phyloP scores from a whole-genome alignment of 2,329 filamentous ascomycete genomes.

The Lojkania enalia region DNA sequence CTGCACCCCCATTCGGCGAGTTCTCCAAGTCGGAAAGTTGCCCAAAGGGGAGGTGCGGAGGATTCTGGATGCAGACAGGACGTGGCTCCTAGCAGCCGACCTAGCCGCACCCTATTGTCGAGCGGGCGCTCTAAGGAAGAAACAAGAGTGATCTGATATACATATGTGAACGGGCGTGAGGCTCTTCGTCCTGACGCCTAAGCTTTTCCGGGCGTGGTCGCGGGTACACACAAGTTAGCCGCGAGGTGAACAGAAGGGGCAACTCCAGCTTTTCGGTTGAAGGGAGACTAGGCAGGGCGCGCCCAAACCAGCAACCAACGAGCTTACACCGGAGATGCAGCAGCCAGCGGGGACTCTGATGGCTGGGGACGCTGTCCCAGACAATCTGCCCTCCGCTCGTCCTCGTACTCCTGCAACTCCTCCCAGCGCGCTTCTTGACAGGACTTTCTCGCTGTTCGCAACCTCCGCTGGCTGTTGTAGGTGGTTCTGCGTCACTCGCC shows the following conservation, averaged over 20 bases:
- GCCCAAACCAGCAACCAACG: conserved; percentile 2
- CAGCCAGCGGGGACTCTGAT: not conserved
- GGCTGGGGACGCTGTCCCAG: not conserved
- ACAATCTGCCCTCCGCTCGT: conserved; percentile 8
- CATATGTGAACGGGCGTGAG: conserved; percentile 12
- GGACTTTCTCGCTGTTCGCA: too few species aligned
- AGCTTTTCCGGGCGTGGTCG: conserved; percentile 10
- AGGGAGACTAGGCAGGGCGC: conserved; percentile 13
- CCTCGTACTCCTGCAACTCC: conserved; percentile 6
- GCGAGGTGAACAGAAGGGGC: conserved; percentile 2
- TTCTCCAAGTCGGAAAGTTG: too few species aligned
- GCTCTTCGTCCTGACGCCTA: conserved; percentile 13
- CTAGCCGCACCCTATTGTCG: too few species aligned
- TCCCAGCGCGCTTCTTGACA: conserved; percentile 18
- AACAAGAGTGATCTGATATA: conserved; percentile 11
- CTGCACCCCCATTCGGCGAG: too few species aligned
- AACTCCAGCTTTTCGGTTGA: conserved; percentile 6
- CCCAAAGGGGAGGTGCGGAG: too few species aligned
- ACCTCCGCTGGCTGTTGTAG: not conserved
- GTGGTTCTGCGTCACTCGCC: conserved; percentile 16
- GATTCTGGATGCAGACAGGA: too few species aligned
- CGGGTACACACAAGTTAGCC: not conserved
- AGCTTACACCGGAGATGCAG: not conserved
- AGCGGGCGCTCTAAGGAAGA: conserved; percentile 4
- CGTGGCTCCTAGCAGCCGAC: too few species aligned